A percentile compares a stretch with the other conserved stretches of the same genome.
These are phyloP conservation scores for Acacia crassicarpa DNA, from an alignment of 306 rosid genomes.

Conservation along the genomic window DNA sequence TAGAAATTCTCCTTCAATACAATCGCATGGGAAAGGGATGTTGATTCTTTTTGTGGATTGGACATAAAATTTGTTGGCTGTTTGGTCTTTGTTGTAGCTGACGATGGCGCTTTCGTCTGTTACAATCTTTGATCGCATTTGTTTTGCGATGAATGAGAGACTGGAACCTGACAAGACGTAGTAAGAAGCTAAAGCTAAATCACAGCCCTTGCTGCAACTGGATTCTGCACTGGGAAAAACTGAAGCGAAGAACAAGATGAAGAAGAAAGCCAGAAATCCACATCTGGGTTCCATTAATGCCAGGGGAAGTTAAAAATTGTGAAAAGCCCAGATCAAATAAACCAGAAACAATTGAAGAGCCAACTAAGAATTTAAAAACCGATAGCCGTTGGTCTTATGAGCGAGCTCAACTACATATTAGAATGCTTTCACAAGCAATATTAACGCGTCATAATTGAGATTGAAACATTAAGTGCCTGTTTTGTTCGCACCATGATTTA, in stretches of 20 bases:
- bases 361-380: background rate
- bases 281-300: background rate
- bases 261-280: background rate
- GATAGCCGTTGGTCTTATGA: no score
- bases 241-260: background rate
- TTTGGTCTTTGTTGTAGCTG: background rate
- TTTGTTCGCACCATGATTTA: no score
- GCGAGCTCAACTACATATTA: no score
- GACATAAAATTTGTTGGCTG: background rate
- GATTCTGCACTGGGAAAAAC: background rate
- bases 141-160: background rate
- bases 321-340: background rate
- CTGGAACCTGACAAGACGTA: background rate
- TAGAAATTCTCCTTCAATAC: background rate
- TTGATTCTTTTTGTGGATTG: background rate
- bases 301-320: background rate
- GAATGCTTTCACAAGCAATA: no score
- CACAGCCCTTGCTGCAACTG: background rate
- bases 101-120: background rate
- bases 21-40: constrained; percentile 3
- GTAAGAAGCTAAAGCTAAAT: background rate
- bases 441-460: no score
- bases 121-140: background rate
- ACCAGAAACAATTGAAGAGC: background rate
- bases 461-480: no score